phyloP scores from a whole-genome alignment of 1,139 yeast genomes.

The Pichia sorboxylosa region DNA sequence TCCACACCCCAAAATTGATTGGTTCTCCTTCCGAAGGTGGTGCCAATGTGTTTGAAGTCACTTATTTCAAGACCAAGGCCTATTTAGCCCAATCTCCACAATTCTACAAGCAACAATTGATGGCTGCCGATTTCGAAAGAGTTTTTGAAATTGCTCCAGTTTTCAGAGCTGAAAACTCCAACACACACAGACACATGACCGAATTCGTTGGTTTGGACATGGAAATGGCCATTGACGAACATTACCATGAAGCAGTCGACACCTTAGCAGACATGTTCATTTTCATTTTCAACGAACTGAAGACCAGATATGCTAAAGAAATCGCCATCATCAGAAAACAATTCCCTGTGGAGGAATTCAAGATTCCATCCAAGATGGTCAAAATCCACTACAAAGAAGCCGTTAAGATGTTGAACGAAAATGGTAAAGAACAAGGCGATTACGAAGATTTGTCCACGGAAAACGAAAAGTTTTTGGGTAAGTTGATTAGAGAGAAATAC shows the following conservation, averaged over 20 bases:
- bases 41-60: conserved; percentile 84
- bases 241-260: conserved; percentile 89
- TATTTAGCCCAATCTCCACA: conserved; percentile 97
- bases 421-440: conserved; percentile 71
- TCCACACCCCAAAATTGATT: conserved; percentile 90
- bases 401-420: conserved; percentile 72
- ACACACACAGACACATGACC: conserved; percentile 98
- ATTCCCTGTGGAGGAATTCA: conserved; percentile 95
- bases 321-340: conserved; percentile 86
- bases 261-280: conserved; percentile 75
- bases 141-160: conserved; percentile 97
- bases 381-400: conserved; percentile 86
- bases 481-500: conserved; percentile 81
- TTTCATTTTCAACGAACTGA: conserved; percentile 77
- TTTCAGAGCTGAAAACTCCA: conserved; percentile 97
- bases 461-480: conserved; percentile 87
- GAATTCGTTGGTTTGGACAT: conserved; percentile 95
- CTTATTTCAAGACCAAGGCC: conserved; percentile 87
- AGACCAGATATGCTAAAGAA: conserved; percentile 67
- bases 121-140: conserved; percentile 93
- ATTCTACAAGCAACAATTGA: conserved; percentile 92
- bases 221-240: conserved; percentile 97
- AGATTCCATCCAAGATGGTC: conserved; percentile 87
- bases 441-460: conserved; percentile 88
- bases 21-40: conserved; percentile 99